Percentiles rank a stretch among this genome's conserved stretches.
Conservation (phyloP, 2,329 filamentous ascomycete species). For the Dactylellina leptospora region DNA sequence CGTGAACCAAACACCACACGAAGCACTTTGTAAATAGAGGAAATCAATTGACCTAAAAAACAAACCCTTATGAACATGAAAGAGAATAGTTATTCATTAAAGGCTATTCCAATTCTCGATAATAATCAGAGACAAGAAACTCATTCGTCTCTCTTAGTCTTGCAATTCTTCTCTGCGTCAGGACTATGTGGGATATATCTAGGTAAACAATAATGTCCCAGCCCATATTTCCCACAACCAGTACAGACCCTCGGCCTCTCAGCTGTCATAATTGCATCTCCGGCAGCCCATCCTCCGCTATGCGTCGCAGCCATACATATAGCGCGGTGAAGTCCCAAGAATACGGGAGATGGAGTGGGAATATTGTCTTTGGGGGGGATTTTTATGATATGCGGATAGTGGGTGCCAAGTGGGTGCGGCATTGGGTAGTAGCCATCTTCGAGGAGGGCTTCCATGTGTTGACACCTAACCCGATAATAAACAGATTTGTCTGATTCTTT, state of each 20-base stretch:
- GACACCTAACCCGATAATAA: not conserved
- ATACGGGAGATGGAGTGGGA: slow-evolving; percentile 4
- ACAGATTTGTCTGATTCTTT: not conserved
- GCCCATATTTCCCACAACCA: not conserved
- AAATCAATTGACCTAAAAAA: too few species aligned
- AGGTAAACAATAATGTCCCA: slow-evolving; percentile 23
- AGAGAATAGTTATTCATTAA: too few species aligned
- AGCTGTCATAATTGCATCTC: slow-evolving; percentile 14
- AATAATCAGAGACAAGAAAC: too few species aligned
- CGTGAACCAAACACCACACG: too few species aligned
- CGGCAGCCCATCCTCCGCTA: slow-evolving; percentile 30
- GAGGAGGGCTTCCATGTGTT: slow-evolving; percentile 21
- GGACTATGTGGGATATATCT: not conserved
- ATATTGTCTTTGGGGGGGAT: not conserved
- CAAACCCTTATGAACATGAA: too few species aligned
- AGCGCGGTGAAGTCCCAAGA: slow-evolving; percentile 24
- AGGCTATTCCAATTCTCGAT: too few species aligned
- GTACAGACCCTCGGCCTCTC: not conserved
- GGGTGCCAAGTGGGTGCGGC: not conserved
- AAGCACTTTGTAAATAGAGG: too few species aligned
- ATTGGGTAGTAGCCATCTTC: slow-evolving; percentile 3
- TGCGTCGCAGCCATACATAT: slow-evolving; percentile 20
- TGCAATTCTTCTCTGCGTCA: too few species aligned
- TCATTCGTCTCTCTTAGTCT: too few species aligned
- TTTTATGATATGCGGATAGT: slow-evolving; percentile 13